Percentiles rank a stretch among this genome's conserved stretches.
These are phyloP conservation scores for Erysimum cheiranthoides DNA, from an alignment of 345 rosid species.

Conservation along the genomic window DNA sequence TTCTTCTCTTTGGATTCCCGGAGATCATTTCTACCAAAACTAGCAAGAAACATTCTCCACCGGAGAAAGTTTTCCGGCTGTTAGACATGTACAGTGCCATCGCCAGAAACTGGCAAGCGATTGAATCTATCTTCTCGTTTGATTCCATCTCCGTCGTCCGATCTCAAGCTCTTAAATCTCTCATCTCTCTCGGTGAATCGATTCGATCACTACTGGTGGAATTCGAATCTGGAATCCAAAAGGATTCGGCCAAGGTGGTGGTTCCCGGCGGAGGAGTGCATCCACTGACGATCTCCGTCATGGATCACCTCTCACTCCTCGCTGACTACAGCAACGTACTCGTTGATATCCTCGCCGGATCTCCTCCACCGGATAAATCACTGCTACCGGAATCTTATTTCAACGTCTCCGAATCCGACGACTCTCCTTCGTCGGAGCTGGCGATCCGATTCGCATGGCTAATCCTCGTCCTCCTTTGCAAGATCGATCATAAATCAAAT, in stretches of 20 bases:
- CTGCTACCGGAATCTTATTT: constrained; percentile 54
- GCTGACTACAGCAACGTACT: constrained; percentile 66
- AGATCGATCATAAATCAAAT: constrained; percentile 64
- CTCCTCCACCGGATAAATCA: constrained; percentile 50
- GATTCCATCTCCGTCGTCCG: constrained; percentile 57
- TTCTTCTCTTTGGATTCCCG: constrained; percentile 66
- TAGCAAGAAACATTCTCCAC: constrained; percentile 46
- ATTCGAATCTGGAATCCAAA: constrained; percentile 59
- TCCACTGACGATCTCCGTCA: constrained; percentile 54
- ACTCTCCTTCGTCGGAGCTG: constrained; percentile 47
- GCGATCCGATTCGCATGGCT: constrained; percentile 62
- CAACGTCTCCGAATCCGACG: constrained; percentile 39
- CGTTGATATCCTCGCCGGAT: constrained; percentile 58
- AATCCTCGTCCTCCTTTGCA: constrained; percentile 69
- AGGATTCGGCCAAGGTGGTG: constrained; percentile 55
- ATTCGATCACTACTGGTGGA: constrained; percentile 47
- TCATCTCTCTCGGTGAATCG: constrained; percentile 59
- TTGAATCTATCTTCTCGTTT: constrained; percentile 63
- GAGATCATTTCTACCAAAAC: constrained; percentile 51
- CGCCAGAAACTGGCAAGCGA: constrained; percentile 63
- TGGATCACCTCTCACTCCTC: constrained; percentile 62
- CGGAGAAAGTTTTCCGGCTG: constrained; percentile 65
- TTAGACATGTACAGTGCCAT: constrained; percentile 66
- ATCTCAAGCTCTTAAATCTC: constrained; percentile 58
- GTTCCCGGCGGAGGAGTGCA: constrained; percentile 64